Evolutionary conservation across 2,329 filamentous ascomycete genomes (phyloP).

Genomic region (Ploettnerulaceae sp.): DNA sequence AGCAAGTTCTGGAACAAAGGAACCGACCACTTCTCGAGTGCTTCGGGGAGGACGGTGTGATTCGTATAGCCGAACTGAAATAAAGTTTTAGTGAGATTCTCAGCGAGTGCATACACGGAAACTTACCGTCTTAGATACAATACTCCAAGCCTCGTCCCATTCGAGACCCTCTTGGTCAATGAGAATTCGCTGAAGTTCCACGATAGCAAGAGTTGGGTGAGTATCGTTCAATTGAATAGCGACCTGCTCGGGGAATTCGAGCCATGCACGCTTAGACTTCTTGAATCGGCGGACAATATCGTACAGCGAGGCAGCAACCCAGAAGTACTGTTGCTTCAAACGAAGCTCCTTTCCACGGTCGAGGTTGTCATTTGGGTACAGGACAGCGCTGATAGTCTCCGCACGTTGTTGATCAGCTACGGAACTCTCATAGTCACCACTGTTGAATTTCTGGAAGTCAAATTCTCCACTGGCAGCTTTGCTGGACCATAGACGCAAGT

Average conservation of each 20-base stretch:
- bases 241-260: slow-evolving; percentile 86
- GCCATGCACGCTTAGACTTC: slow-evolving; percentile 89
- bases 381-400: slow-evolving; percentile 96
- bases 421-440: slow-evolving; percentile 89
- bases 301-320: slow-evolving; percentile 93
- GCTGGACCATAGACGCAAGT: slow-evolving; percentile 94
- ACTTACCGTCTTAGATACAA: slow-evolving; percentile 63
- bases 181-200: slow-evolving; percentile 90
- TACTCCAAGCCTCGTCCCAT: slow-evolving; percentile 89
- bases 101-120: neutral
- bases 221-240: slow-evolving; percentile 98
- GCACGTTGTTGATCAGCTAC: slow-evolving; percentile 97
- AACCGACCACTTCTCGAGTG: slow-evolving; percentile 97
- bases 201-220: slow-evolving; percentile 91
- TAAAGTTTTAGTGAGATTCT: slow-evolving; percentile 7
- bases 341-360: slow-evolving; percentile 95
- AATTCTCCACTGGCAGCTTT: slow-evolving; percentile 97
- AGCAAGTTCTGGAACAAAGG: slow-evolving; percentile 87
- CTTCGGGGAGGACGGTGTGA: slow-evolving; percentile 95
- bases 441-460: slow-evolving; percentile 99
- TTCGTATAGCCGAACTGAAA: slow-evolving; percentile 86
- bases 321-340: slow-evolving; percentile 99
- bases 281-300: slow-evolving; percentile 98
- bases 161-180: slow-evolving; percentile 84
- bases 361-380: slow-evolving; percentile 97